Evolutionary conservation across 805 yeast species (phyloP), one percentile per base, ranked within the genome.

Genomic region (Cyberlindnera subsufficiens): DNA sequence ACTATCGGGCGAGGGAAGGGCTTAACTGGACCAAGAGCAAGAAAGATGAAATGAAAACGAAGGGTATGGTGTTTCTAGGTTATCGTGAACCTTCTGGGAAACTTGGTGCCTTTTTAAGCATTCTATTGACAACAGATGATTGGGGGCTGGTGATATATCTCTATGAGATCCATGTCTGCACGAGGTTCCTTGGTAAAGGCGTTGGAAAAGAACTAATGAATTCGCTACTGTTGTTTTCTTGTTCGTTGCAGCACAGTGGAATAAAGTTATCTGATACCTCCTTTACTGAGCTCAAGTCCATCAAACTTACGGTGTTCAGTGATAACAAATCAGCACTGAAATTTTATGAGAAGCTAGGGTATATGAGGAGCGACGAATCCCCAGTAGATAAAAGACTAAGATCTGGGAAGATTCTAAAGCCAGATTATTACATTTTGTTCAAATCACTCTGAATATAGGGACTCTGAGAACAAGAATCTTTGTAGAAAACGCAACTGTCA

Each of bases 81-180:
- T 46, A 50, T 20, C 9, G 22, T 15, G 46, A 44, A 6, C 27
- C 27, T 22, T 22, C 27, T 22, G 11, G 27, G 9, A 22, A 38
- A 2, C 32, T 69, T 1, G 55, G 60, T 2, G 78, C 71, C 1
- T 77, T 78, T 46, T 35, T 75, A 11, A 74, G 82, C 1, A 54
- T 75, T 41, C 67, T 68, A 48, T 41, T 72, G n/a, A 69, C 74
- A 0, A 30, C 47, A 8, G 78, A 75, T 39, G 61, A 63, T 25
- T 68, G 58, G 9, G 46, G 53, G 7, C 56, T 64, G 38, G 71
- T 70, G 14, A 43, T 79, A 8, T 80, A 78, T 49, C 60, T 80
- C 9, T 80, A 76, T 49, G 86, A 80, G 53, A 72, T 80, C 31
- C 86, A 80, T 42, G 57, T 79, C 0, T 27, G 43, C 2, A 63